Conservation (phyloP, 2,329 filamentous ascomycete species). For the Rutstroemia sp. region DNA sequence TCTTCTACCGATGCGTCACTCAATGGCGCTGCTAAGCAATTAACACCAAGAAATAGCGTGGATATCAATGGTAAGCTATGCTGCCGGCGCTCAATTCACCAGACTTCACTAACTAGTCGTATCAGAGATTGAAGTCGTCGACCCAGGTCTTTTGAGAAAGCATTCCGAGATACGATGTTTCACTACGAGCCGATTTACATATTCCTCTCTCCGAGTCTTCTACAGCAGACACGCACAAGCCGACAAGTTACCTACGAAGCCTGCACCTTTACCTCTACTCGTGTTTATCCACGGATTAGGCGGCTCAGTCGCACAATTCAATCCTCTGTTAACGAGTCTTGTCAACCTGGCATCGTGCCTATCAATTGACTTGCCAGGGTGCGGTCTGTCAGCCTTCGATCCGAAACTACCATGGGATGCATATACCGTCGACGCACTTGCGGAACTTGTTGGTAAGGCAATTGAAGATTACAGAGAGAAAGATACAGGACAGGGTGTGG, state of each 20-base stretch:
- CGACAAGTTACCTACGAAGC: constrained; percentile 68
- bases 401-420: constrained; percentile 61
- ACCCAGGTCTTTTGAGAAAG: constrained; percentile 74
- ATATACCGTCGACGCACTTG: constrained; percentile 70
- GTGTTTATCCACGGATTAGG: constrained; percentile 92
- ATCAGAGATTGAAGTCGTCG: constrained; percentile 32
- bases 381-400: constrained; percentile 70
- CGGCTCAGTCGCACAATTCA: constrained; percentile 86
- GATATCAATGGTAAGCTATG: constrained; percentile 19
- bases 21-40: not conserved
- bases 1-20: constrained; percentile 12
- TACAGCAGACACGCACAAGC: constrained; percentile 75
- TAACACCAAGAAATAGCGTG: constrained; percentile 6
- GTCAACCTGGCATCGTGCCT: constrained; percentile 78
- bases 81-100: not conserved
- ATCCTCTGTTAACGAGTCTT: constrained; percentile 71
- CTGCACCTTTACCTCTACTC: constrained; percentile 69
- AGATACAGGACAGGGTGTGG: constrained; percentile 58
- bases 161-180: constrained; percentile 66
- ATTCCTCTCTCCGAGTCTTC: constrained; percentile 74
- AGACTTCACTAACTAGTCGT: constrained; percentile 7
- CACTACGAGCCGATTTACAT: constrained; percentile 60
- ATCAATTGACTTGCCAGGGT: constrained; percentile 85
- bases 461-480: constrained; percentile 68
- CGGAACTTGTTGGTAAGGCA: constrained; percentile 64